Conservation (phyloP, 805 yeast genomes). For the Sungouiella blattae region DNA sequence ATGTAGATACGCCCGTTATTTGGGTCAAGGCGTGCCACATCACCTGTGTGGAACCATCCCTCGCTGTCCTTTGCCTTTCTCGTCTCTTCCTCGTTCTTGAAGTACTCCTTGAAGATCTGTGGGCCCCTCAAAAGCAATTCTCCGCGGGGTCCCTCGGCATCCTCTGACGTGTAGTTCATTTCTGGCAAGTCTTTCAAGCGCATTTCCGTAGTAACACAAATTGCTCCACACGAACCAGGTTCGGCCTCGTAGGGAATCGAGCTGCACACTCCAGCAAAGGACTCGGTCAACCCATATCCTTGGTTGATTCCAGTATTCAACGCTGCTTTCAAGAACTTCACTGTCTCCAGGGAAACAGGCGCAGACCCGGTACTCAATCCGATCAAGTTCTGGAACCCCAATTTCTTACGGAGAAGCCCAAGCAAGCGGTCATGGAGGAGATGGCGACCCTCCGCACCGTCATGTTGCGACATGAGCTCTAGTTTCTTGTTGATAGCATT, state of each 20-base stretch:
- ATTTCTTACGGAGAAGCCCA: conserved; percentile 26
- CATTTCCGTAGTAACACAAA: conserved; percentile 16
- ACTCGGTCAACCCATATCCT: conserved; percentile 35
- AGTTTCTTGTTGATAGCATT: conserved; percentile 28
- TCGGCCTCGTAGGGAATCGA: conserved; percentile 16
- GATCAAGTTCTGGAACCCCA: conserved; percentile 28
- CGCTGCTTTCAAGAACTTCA: conserved; percentile 22
- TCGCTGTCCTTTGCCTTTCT: conserved; percentile 16
- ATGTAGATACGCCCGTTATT: conserved; percentile 13
- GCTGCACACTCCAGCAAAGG: conserved; percentile 22
- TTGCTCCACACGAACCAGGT: conserved; percentile 24
- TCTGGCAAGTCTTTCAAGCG: conserved; percentile 21
- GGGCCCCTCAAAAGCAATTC: conserved; percentile 26
- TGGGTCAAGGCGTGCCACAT: conserved; percentile 48
- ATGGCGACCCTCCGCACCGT: conserved; percentile 34
- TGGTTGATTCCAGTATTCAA: conserved; percentile 25
- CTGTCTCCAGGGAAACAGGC: conserved; percentile 20
- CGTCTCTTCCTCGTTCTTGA: conserved; percentile 24
- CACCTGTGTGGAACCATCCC: conserved; percentile 30
- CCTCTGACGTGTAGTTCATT: conserved; percentile 20
- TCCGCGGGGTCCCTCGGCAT: conserved; percentile 26
- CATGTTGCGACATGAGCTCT: conserved; percentile 32
- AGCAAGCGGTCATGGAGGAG: conserved; percentile 33
- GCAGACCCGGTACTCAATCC: conserved; percentile 26
- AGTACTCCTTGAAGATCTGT: conserved; percentile 23